Percentiles rank a stretch among this genome's conserved stretches.
Conservation (phyloP, 495 filamentous ascomycete genomes). For the Entonaema liquescens region DNA sequence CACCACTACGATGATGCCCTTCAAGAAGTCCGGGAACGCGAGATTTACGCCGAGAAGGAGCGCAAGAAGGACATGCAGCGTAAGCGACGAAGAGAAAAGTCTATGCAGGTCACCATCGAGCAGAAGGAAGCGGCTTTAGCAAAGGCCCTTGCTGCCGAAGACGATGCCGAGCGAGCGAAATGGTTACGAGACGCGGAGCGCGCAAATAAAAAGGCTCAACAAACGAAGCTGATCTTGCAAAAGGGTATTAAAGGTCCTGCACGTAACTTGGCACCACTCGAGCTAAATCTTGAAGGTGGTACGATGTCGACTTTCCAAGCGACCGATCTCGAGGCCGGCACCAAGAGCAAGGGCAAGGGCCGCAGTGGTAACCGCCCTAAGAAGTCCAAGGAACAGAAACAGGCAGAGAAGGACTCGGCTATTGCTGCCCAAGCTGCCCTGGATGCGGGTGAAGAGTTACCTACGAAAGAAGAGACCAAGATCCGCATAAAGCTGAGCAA, state of each 20-base stretch:
- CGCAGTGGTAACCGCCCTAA: conserved; percentile 73
- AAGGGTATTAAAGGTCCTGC: conserved; percentile 86
- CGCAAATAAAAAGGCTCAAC: conserved; percentile 86
- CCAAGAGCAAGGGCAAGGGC: conserved; percentile 70
- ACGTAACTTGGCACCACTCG: conserved; percentile 75
- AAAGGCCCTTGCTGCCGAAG: conserved; percentile 75
- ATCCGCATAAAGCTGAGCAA: conserved; percentile 65
- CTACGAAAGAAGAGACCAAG: conserved; percentile 74
- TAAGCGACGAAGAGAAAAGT: conserved; percentile 95
- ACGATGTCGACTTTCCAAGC: conserved; percentile 86
- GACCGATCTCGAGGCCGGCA: conserved; percentile 64
- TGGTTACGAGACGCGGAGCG: conserved; percentile 81
- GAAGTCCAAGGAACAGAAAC: conserved; percentile 97
- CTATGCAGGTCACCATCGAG: conserved; percentile 82
- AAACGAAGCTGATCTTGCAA: conserved; percentile 81
- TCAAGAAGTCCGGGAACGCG: conserved; percentile 85
- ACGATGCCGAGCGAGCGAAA: conserved; percentile 80
- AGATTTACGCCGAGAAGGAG: conserved; percentile 94
- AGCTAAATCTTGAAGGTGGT: conserved; percentile 86
- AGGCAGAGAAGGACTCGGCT: conserved; percentile 91
- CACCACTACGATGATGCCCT: conserved; percentile 70
- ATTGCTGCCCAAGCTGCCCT: conserved; percentile 87
- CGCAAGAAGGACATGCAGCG: conserved; percentile 99
- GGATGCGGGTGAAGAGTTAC: conserved; percentile 80
- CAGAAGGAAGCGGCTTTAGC: conserved; percentile 84